phyloP scores from a whole-genome alignment of 2,329 filamentous ascomycete species.

The Penicillium sumatraense region DNA sequence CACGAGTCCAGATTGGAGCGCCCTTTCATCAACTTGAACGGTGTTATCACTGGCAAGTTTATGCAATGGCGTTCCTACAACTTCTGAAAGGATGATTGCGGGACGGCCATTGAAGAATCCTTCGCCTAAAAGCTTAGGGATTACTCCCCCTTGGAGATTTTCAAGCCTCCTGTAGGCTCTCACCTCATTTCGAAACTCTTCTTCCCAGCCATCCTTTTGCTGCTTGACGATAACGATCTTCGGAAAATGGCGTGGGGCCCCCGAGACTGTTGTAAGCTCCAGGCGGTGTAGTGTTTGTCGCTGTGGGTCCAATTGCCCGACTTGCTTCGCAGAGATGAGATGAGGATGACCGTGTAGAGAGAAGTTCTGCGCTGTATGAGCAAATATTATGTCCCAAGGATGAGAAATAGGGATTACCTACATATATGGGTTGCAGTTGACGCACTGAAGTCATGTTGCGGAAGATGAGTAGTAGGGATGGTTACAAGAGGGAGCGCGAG shows the following conservation, averaged over 20 bases:
- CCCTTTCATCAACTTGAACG: neutral
- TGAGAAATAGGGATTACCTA: too few species aligned
- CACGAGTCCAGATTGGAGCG: neutral
- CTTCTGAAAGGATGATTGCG: neutral
- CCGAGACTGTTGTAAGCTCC: neutral
- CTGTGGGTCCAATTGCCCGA: neutral
- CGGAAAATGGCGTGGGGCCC: neutral
- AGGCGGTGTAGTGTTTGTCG: neutral
- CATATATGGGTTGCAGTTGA: too few species aligned
- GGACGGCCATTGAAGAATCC: neutral
- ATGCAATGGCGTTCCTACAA: neutral
- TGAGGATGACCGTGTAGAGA: neutral
- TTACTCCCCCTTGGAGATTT: neutral
- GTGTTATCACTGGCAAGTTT: neutral
- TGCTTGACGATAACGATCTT: neutral
- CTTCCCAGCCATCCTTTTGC: neutral
- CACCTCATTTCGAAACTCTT: neutral
- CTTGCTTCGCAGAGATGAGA: neutral
- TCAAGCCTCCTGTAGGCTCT: neutral
- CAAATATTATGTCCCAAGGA: too few species aligned
- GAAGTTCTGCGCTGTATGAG: too few species aligned
- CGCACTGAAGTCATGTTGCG: too few species aligned
- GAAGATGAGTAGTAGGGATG: too few species aligned
- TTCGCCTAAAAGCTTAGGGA: neutral
- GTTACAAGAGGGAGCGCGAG: too few species aligned